Percentiles rank a stretch among this genome's conserved stretches.
Conservation (phyloP, 2,329 filamentous ascomycete species). For the Harringtonia lauricola region DNA sequence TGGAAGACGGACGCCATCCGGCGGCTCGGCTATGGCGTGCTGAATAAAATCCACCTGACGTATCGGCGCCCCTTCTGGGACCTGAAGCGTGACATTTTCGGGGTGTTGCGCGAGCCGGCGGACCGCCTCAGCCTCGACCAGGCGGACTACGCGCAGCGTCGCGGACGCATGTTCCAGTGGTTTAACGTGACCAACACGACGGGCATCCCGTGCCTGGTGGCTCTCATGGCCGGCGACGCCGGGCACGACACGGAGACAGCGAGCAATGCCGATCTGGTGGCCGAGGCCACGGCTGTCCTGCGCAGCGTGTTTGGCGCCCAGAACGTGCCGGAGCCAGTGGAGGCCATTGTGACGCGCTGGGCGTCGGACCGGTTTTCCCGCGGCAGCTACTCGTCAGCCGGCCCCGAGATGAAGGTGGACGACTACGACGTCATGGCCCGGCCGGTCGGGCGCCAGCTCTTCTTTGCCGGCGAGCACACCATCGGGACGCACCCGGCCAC, state of each 20-base stretch:
- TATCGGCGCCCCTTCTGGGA: slow-evolving; percentile 92
- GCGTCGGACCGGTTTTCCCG: slow-evolving; percentile 81
- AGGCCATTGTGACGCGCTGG: slow-evolving; percentile 89
- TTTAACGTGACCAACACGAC: slow-evolving; percentile 91
- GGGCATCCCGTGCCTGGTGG: slow-evolving; percentile 77
- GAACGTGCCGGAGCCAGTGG: slow-evolving; percentile 64
- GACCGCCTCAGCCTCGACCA: slow-evolving; percentile 63
- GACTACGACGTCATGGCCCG: slow-evolving; percentile 91
- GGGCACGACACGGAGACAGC: slow-evolving; percentile 77
- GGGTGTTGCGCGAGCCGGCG: slow-evolving; percentile 66
- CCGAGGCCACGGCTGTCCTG: slow-evolving; percentile 70
- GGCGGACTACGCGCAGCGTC: slow-evolving; percentile 63
- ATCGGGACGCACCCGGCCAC: slow-evolving; percentile 93
- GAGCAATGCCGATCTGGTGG: slow-evolving; percentile 63
- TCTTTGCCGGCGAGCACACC: slow-evolving; percentile 94
- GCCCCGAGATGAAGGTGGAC: slow-evolving; percentile 66
- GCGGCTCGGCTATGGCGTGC: slow-evolving; percentile 79
- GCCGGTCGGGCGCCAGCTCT: slow-evolving; percentile 65
- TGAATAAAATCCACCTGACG: slow-evolving; percentile 92
- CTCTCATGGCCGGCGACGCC: slow-evolving; percentile 90
- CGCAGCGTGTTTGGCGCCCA: slow-evolving; percentile 58
- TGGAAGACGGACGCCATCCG: slow-evolving; percentile 76
- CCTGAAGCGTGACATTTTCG: slow-evolving; percentile 81
- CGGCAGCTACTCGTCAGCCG: slow-evolving; percentile 92
- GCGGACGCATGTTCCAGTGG: slow-evolving; percentile 95